phyloP scores from a whole-genome alignment of 2,329 filamentous ascomycete species.

The Colletotrichum cordylinicola region DNA sequence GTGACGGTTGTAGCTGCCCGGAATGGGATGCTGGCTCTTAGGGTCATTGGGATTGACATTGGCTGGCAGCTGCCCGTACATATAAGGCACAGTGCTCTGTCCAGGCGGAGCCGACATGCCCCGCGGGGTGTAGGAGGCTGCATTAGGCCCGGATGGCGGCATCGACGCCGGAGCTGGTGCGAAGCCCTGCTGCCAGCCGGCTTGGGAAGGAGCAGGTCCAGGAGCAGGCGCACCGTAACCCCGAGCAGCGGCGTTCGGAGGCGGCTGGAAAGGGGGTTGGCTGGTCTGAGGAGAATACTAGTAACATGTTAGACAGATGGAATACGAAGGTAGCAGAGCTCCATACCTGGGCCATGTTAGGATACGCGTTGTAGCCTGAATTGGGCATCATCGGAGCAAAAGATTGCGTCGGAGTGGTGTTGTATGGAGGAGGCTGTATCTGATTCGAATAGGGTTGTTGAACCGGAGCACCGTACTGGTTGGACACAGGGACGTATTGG shows the following conservation, averaged over 20 bases:
- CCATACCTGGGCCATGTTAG: conserved; percentile 51
- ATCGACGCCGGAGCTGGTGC: conserved; percentile 33
- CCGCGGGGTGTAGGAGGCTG: conserved; percentile 26
- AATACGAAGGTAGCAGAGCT: not conserved
- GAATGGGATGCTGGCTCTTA: conserved; percentile 81
- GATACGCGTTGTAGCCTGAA: conserved; percentile 51
- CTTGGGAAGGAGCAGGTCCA: conserved; percentile 31
- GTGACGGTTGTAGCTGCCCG: conserved; percentile 82
- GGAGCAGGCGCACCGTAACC: conserved; percentile 40
- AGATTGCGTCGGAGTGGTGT: conserved; percentile 42
- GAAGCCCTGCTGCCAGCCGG: conserved; percentile 43
- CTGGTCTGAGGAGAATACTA: conserved; percentile 27
- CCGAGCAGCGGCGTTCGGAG: conserved; percentile 36
- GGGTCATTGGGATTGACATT: conserved; percentile 74
- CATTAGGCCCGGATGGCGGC: conserved; percentile 26
- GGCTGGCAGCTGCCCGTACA: conserved; percentile 79
- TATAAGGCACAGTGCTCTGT: conserved; percentile 62
- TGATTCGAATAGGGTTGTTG: conserved; percentile 54
- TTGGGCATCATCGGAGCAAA: conserved; percentile 49
- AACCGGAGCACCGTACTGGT: conserved; percentile 41
- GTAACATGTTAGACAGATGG: not conserved
- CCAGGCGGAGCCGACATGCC: conserved; percentile 31
- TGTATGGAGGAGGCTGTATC: conserved; percentile 52
- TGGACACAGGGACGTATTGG: conserved; percentile 56
- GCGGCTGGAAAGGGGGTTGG: conserved; percentile 11